Evolutionary conservation across 352 stramenopile genomes (phyloP), one percentile per base, ranked within the genome.

Genomic region (Globisporangium barbulae): DNA sequence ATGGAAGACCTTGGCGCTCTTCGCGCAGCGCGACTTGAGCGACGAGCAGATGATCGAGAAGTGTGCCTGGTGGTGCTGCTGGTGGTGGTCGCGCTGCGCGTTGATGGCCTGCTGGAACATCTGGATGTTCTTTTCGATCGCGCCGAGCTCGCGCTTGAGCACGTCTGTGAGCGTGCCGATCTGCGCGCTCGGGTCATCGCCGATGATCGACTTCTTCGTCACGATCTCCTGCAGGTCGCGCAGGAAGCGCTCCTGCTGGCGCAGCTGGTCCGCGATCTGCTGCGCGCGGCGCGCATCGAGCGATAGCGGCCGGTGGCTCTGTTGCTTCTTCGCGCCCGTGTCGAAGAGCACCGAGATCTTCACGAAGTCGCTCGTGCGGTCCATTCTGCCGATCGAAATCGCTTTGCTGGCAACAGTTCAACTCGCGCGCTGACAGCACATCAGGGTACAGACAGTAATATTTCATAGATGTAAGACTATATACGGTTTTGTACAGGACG

Each of bases 331-430:
- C 21, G 48, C 64, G n/a, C 83, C 80, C 28, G 79, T 89, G 68
- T 90, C 83, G 48, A 93, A 94, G 31, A 94, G 81, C 74, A 93
- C 78, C 49, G 81, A 85, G 68, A 94, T 91, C 64, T 85, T 82
- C 52, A 92, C 83, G 50, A 94, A 94, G 69, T 94, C 83, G 72
- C 78, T 85, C 67, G 85, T 94, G 30, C 84, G 81, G 72, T 94
- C 85, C 77, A 74, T 88, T 50, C 25, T 35, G 15, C 12, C 13
- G 21, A 50, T 50, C 5, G 44, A 3, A 28, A 50, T 50, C 30
- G 19, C n/a, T 30, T 50, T 50, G 44, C 44, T 50, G 44, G 44
- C 44, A 28, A 5, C 13, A n/a, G n/a, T n/a, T n/a, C n/a, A n/a
- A n/a, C n/a, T n/a, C n/a, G n/a, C n/a, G n/a, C n/a, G n/a, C n/a